Percentiles rank a stretch among this genome's conserved stretches.
phyloP scores from a whole-genome alignment of 805 yeast genomes.

The Blastobotrys mokoenaii region DNA sequence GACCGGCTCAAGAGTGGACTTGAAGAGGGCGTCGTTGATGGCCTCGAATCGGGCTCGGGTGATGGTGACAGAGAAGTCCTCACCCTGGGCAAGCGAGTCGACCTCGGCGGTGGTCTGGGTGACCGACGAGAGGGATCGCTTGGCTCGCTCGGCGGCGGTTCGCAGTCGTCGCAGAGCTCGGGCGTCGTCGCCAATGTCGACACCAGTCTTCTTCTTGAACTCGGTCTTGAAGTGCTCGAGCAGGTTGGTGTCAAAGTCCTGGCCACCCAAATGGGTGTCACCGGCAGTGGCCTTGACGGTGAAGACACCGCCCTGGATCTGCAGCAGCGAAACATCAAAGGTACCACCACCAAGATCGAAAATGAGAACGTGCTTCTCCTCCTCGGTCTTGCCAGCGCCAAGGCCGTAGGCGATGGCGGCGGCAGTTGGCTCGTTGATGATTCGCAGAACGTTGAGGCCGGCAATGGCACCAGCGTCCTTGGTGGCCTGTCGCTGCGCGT shows the following conservation, averaged over 20 bases:
- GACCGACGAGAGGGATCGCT: conserved; percentile 95
- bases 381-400: conserved; percentile 56
- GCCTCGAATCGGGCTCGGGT: conserved; percentile 98
- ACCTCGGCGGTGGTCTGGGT: conserved; percentile 93
- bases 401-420: conserved; percentile 99
- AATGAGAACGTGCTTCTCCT: conserved; percentile 82
- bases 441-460: conserved; percentile 88
- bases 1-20: conserved; percentile 90
- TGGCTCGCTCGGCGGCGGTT: conserved; percentile 98
- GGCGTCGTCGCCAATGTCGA: conserved; percentile 86
- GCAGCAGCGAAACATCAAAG: conserved; percentile 89
- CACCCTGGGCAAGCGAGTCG: conserved; percentile 90
- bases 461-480: conserved; percentile 97
- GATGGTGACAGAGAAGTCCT: conserved; percentile 90
- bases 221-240: conserved; percentile 89
- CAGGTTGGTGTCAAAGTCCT: conserved; percentile 95
- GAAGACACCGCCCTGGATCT: conserved; percentile 93
- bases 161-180: conserved; percentile 97
- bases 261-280: conserved; percentile 95
- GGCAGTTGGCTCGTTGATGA: conserved; percentile 96
- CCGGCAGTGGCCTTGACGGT: conserved; percentile 94
- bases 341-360: conserved; percentile 99
- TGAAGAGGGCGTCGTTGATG: conserved; percentile 86
- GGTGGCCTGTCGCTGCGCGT: conserved; percentile 97
- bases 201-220: conserved; percentile 96